A percentile compares a stretch with the other conserved stretches of the same genome.
Evolutionary conservation across 2,329 filamentous ascomycete genomes (phyloP).

Genomic region (Xylaria polymorpha): DNA sequence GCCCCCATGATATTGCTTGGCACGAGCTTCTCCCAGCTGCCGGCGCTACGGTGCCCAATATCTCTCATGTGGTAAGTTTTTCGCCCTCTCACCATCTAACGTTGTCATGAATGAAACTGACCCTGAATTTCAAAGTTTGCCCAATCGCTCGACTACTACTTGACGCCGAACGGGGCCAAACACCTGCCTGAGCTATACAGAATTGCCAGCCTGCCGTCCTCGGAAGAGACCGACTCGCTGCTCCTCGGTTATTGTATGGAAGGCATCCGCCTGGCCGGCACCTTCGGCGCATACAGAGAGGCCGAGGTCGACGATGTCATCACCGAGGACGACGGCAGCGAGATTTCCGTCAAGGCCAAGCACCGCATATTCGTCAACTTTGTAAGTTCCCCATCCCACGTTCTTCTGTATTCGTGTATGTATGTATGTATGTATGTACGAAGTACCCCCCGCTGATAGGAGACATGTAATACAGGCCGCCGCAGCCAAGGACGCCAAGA

Average conservation of each 20-base stretch:
- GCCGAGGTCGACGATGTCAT: conserved; percentile 60
- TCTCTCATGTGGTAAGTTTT: conserved; percentile 70
- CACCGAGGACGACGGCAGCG: conserved; percentile 62
- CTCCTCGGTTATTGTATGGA: conserved; percentile 78
- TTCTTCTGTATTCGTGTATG: neutral
- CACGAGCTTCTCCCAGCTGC: conserved; percentile 76
- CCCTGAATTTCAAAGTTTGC: conserved; percentile 74
- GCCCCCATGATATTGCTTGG: conserved; percentile 75
- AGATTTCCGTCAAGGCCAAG: conserved; percentile 64
- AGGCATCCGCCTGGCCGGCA: conserved; percentile 74
- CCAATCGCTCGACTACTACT: conserved; percentile 78
- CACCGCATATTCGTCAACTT: conserved; percentile 74
- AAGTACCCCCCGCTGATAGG: conserved; percentile 9
- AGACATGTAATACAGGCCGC: conserved; percentile 47
- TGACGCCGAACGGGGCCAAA: conserved; percentile 65
- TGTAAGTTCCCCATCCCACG: conserved; percentile 51
- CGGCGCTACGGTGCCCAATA: conserved; percentile 74
- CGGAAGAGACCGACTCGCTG: conserved; percentile 69
- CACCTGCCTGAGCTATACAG: conserved; percentile 71
- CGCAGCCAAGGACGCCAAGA: conserved; percentile 65
- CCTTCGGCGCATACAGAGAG: conserved; percentile 70
- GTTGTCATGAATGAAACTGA: conserved; percentile 37
- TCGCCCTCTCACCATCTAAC: neutral
- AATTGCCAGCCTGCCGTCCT: conserved; percentile 65
- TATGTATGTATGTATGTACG: too few relatives aligned